phyloP scores from a whole-genome alignment of 305 asterid genomes.

The Fraxinus baroniana region DNA sequence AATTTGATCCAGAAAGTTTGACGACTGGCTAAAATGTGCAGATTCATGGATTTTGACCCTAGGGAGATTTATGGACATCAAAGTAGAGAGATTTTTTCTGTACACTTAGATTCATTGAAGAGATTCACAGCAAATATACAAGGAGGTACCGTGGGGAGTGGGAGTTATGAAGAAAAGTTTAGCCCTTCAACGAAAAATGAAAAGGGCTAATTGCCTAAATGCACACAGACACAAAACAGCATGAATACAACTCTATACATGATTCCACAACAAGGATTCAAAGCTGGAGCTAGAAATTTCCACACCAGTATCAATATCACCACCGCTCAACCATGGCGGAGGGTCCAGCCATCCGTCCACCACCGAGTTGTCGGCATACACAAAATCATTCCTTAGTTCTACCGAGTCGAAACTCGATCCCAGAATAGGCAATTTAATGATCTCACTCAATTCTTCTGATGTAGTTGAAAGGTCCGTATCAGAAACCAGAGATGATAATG shows the following conservation, averaged over 20 bases:
- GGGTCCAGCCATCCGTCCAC: constrained; percentile 53
- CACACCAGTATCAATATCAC: constrained; percentile 27
- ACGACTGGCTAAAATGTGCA: too few relatives aligned
- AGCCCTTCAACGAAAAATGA: constrained; percentile 43
- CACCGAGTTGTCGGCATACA: constrained; percentile 38
- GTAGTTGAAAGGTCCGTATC: constrained; percentile 40
- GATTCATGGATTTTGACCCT: too few relatives aligned
- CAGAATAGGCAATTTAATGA: constrained; percentile 68
- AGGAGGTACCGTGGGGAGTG: not conserved
- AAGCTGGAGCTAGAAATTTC: constrained; percentile 34
- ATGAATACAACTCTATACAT: constrained; percentile 17
- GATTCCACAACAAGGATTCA: constrained; percentile 49
- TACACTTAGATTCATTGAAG: constrained; percentile 42
- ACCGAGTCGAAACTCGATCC: constrained; percentile 40
- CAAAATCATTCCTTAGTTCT: constrained; percentile 48
- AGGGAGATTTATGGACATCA: too few relatives aligned
- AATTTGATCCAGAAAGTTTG: too few relatives aligned
- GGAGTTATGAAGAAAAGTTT: not conserved
- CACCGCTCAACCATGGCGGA: constrained; percentile 35
- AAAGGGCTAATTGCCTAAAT: constrained; percentile 19
- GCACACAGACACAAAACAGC: constrained; percentile 1
- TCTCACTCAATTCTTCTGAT: constrained; percentile 66
- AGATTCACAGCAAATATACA: constrained; percentile 14
- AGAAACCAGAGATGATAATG: constrained; percentile 42
- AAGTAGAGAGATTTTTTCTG: constrained; percentile 28